Conservation (phyloP, 345 rosid genomes). For the Hirschfeldia incana region DNA sequence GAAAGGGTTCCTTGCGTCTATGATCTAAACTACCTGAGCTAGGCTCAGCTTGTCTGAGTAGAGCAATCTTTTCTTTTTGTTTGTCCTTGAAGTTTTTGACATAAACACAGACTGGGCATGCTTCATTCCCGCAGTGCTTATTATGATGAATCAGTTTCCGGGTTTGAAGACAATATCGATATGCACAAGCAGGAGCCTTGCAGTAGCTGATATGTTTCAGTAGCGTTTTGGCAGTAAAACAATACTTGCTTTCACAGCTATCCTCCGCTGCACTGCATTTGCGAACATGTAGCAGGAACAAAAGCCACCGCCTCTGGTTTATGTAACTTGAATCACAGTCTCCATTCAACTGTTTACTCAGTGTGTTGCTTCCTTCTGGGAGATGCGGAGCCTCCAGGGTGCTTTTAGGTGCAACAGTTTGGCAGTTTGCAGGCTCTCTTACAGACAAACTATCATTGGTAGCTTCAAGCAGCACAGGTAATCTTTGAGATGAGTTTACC, state of each 20-base stretch:
- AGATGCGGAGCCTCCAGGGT: conserved; percentile 44
- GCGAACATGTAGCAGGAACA: conserved; percentile 84
- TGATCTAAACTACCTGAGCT: conserved; percentile 38
- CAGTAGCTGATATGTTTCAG: conserved; percentile 74
- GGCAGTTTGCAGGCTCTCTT: conserved; percentile 54
- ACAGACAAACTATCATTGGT: conserved; percentile 54
- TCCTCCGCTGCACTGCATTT: conserved; percentile 76
- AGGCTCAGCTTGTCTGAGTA: conserved; percentile 45
- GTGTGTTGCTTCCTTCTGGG: conserved; percentile 24
- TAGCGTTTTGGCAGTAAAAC: conserved; percentile 60
- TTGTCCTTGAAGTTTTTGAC: conserved; percentile 59
- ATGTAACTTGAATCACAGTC: conserved; percentile 56
- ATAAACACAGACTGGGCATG: conserved; percentile 89
- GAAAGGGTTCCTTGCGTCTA: conserved; percentile 49
- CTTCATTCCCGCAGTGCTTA: conserved; percentile 56
- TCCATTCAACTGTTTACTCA: conserved; percentile 41
- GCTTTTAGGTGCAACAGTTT: conserved; percentile 43
- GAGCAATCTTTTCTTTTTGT: conserved; percentile 47
- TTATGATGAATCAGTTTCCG: conserved; percentile 65
- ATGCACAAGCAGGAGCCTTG: conserved; percentile 53
- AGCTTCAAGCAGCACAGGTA: conserved; percentile 63
- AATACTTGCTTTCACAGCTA: conserved; percentile 60
- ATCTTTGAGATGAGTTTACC: conserved; percentile 61
- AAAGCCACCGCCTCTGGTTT: conserved; percentile 83
- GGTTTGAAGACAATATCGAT: conserved; percentile 77